Evolutionary conservation across 306 rosid species (phyloP).

Genomic region (Trifolium dubium): DNA sequence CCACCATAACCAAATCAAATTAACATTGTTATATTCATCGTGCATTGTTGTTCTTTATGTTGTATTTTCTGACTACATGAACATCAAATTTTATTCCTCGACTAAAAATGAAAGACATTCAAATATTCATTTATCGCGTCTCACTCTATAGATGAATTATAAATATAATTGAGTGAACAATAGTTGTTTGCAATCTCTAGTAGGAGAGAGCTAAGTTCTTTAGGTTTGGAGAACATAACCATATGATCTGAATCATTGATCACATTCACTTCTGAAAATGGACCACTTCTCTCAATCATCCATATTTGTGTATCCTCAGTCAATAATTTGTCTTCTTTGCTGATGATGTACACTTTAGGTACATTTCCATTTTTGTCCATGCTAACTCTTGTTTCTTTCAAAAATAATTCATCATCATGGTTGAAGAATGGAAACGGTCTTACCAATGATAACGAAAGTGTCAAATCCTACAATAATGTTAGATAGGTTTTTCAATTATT

Average conservation of each 20-base stretch:
- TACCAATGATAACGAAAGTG: constrained; percentile 43
- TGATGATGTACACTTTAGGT: constrained; percentile 40
- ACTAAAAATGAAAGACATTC: too few species aligned
- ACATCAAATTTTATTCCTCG: too few species aligned
- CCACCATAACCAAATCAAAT: too few species aligned
- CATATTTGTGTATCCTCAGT: constrained; percentile 36
- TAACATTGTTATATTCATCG: too few species aligned
- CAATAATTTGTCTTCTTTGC: constrained; percentile 30
- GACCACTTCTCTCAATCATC: constrained; percentile 47
- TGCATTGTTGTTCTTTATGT: too few species aligned
- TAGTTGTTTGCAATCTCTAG: constrained; percentile 28
- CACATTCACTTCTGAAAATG: constrained; percentile 41
- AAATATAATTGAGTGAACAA: too few species aligned
- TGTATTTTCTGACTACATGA: too few species aligned
- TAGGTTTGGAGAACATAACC: constrained; percentile 52
- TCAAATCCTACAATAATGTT: constrained; percentile 38
- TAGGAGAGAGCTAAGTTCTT: constrained; percentile 30
- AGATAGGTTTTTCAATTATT: too few species aligned
- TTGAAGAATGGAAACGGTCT: not conserved
- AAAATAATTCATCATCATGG: not conserved
- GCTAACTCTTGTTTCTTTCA: constrained; percentile 32
- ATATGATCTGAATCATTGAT: constrained; percentile 50
- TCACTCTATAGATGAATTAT: too few species aligned
- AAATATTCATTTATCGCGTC: too few species aligned
- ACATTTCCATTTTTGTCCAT: constrained; percentile 47